Percentiles rank a stretch among this genome's conserved stretches.
Evolutionary conservation across 306 rosid genomes (phyloP).

Genomic region (Carpinus viminea): DNA sequence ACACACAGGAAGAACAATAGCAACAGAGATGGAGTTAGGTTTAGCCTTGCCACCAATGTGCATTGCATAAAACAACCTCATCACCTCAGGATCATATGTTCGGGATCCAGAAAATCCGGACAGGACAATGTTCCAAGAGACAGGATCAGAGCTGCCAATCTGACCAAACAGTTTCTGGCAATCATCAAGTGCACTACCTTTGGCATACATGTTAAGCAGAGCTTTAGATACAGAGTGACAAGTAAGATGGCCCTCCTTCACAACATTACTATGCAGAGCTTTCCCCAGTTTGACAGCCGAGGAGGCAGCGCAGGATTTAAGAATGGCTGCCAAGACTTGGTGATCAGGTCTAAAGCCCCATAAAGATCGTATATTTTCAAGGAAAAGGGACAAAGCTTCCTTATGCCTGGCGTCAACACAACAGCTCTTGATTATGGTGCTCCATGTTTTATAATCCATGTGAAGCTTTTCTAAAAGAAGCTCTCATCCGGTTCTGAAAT

Average conservation of each 20-base stretch:
- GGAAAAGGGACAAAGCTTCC: constrained; percentile 59
- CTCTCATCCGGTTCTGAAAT: constrained; percentile 4
- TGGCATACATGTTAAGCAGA: constrained; percentile 83
- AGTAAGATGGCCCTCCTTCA: constrained; percentile 66
- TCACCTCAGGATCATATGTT: constrained; percentile 47
- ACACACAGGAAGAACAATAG: constrained; percentile 73
- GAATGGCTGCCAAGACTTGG: constrained; percentile 49
- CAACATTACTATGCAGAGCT: constrained; percentile 58
- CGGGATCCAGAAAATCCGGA: constrained; percentile 63
- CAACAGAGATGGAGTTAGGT: constrained; percentile 71
- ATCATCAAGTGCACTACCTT: constrained; percentile 63
- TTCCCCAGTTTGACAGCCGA: constrained; percentile 55
- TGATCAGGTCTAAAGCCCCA: constrained; percentile 52
- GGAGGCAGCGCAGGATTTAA: constrained; percentile 72
- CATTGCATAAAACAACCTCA: constrained; percentile 59
- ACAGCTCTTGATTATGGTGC: constrained; percentile 39
- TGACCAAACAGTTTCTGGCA: constrained; percentile 62
- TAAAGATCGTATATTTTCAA: constrained; percentile 32
- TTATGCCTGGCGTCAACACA: constrained; percentile 44
- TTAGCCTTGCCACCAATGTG: constrained; percentile 47
- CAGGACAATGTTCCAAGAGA: constrained; percentile 78
- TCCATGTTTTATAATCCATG: constrained; percentile 46
- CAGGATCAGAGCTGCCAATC: constrained; percentile 56
- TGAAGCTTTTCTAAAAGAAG: constrained; percentile 46
- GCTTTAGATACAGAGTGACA: constrained; percentile 69